These are phyloP conservation scores for Cinnamomum chago DNA, from an alignment of 164 flowering plant genomes.

Conservation along the genomic window DNA sequence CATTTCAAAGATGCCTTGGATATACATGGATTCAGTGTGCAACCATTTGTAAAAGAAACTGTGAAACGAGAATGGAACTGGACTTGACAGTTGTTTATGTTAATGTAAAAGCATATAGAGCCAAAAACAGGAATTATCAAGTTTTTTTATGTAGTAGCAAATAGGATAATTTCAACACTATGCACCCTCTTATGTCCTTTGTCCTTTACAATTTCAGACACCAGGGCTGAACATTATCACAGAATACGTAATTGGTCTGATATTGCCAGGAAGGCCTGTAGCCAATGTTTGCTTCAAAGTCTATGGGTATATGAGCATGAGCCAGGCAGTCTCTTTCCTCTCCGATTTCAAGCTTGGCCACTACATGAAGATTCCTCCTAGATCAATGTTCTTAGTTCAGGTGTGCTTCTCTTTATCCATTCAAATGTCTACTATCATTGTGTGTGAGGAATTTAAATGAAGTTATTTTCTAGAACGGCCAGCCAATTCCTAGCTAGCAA, in stretches of 20 bases:
- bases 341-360: constrained; percentile 79
- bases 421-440: not conserved
- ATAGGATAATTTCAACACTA: not conserved
- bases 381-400: constrained; percentile 78
- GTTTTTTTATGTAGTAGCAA: not conserved
- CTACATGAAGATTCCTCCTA: constrained; percentile 83
- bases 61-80: not conserved
- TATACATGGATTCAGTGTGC: not conserved
- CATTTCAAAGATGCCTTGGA: not conserved
- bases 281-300: constrained; percentile 81
- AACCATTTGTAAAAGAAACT: not conserved
- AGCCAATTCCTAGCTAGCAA: no score
- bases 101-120: not conserved
- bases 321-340: constrained; percentile 68
- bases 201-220: constrained; percentile 30
- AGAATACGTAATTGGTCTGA: constrained; percentile 62
- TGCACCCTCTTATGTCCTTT: not conserved
- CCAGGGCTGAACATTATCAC: constrained; percentile 73
- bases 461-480: no score
- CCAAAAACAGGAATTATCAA: not conserved
- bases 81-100: not conserved
- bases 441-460: no score
- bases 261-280: constrained; percentile 60
- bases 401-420: constrained; percentile 19
- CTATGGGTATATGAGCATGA: constrained; percentile 74